Percentiles rank a stretch among this genome's conserved stretches.
phyloP scores from a whole-genome alignment of 352 stramenopile genomes.

The Thalassiosira oceanica region DNA sequence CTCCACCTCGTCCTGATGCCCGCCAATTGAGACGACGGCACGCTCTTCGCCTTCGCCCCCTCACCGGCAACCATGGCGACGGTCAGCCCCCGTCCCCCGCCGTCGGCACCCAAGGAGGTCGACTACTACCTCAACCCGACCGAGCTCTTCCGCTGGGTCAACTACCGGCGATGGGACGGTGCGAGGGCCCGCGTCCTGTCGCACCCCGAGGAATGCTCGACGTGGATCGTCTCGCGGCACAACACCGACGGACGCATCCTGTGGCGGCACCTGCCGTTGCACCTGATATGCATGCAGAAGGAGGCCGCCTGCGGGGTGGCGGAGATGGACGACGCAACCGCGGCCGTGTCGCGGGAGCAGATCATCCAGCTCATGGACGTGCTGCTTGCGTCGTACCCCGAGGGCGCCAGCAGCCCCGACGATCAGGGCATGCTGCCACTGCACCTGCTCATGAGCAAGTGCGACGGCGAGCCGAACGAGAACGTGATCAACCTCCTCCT shows the following conservation, averaged over 20 bases:
- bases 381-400: slow-evolving; percentile 66
- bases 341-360: slow-evolving; percentile 55
- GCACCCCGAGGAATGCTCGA: slow-evolving; percentile 70
- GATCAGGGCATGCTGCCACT: slow-evolving; percentile 80
- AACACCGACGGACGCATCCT: slow-evolving; percentile 51
- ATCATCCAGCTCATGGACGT: slow-evolving; percentile 64
- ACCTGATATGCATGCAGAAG: slow-evolving; percentile 68
- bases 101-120: slow-evolving; percentile 42
- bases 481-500: slow-evolving; percentile 53
- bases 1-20: no score
- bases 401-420: slow-evolving; percentile 63
- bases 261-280: slow-evolving; percentile 76
- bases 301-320: slow-evolving; percentile 24
- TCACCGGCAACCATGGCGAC: no score
- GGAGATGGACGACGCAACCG: slow-evolving; percentile 29
- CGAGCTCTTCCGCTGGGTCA: slow-evolving; percentile 67
- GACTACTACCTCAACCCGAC: slow-evolving; percentile 68
- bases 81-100: no score
- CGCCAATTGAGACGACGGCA: no score
- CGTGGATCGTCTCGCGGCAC: slow-evolving; percentile 74
- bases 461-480: slow-evolving; percentile 55
- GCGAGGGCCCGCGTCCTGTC: slow-evolving; percentile 48
- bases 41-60: no score
- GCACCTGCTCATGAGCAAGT: slow-evolving; percentile 53
- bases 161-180: slow-evolving; percentile 71